These are phyloP conservation scores for Pleurotus pulmonarius DNA, from an alignment of 768 basidiomycete species.

Conservation along the genomic window DNA sequence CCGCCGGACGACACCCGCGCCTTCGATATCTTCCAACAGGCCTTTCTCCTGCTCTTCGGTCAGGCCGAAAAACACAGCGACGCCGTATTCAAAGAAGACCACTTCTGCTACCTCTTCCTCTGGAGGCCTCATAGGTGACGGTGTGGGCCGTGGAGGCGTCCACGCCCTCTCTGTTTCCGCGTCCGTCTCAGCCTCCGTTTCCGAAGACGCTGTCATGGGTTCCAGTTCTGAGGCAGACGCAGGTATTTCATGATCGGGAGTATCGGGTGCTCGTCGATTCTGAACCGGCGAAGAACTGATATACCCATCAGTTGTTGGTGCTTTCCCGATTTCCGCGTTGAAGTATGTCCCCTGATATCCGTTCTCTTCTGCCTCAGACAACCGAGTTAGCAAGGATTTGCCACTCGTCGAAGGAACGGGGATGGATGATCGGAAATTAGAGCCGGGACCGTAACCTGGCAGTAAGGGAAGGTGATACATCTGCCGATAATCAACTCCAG, in stretches of 20 bases:
- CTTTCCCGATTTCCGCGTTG: conserved; percentile 28
- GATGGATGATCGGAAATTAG: conserved; percentile 82
- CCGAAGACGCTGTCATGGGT: conserved; percentile 7
- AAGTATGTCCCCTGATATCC: conserved; percentile 91
- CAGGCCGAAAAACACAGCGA: conserved; percentile 89
- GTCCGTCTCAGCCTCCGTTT: conserved; percentile 14
- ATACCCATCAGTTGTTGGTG: conserved; percentile 55
- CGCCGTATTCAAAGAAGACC: conserved; percentile 84
- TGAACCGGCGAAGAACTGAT: conserved; percentile 46
- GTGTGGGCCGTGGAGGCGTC: conserved; percentile 1
- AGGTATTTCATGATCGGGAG: conserved; percentile 10
- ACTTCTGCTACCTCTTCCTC: conserved; percentile 66
- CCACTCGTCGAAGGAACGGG: conserved; percentile 48
- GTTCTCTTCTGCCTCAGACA: conserved; percentile 87
- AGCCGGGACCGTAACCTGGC: conserved; percentile 84
- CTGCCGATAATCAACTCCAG: conserved; percentile 32
- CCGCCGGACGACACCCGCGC: conserved; percentile 65
- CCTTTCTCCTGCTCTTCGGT: conserved; percentile 73
- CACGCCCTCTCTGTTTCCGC: conserved; percentile 13
- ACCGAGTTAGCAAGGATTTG: conserved; percentile 58
- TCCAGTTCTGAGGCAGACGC: conserved; percentile 12
- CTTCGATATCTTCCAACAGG: conserved; percentile 80
- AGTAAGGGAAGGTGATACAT: conserved; percentile 90
- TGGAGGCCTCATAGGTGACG: conserved; percentile 10
- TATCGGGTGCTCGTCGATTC: conserved; percentile 17